A percentile compares a stretch with the other conserved stretches of the same genome.
Conservation (phyloP, 202 grass and related monocot genomes). For the Schoenoplectus tabernaemontani region DNA sequence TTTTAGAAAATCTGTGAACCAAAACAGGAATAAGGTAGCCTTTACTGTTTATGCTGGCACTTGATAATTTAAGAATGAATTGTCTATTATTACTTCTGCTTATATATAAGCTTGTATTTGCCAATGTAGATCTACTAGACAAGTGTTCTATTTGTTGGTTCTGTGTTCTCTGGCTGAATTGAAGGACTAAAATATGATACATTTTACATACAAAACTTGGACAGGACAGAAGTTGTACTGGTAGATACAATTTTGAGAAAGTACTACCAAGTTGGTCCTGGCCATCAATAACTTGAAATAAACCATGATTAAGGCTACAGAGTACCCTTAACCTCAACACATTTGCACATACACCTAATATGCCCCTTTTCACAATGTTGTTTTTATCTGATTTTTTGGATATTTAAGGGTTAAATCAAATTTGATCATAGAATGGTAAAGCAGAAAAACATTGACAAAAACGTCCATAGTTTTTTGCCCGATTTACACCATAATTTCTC, state of each 20-base stretch:
- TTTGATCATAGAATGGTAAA: neutral
- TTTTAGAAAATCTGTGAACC: neutral
- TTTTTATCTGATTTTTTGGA: neutral
- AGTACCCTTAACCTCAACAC: neutral
- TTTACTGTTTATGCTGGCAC: neutral
- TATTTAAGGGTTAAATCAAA: neutral
- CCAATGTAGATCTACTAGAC: neutral
- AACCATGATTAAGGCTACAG: neutral
- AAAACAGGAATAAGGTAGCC: neutral
- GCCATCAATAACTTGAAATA: neutral
- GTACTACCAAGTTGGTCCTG: neutral
- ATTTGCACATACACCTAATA: neutral
- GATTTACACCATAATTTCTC: neutral
- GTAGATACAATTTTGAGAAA: neutral
- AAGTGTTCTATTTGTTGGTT: neutral
- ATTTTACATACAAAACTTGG: neutral
- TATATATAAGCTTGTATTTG: neutral
- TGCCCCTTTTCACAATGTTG: neutral
- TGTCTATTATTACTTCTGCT: neutral
- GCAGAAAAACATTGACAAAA: neutral
- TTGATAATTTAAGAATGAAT: neutral
- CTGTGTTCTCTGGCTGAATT: neutral
- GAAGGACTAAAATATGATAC: neutral
- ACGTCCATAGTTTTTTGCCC: neutral
- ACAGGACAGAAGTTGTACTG: neutral